phyloP scores from a whole-genome alignment of 177 flowering plant genomes.

The Tripterygium wilfordii region DNA sequence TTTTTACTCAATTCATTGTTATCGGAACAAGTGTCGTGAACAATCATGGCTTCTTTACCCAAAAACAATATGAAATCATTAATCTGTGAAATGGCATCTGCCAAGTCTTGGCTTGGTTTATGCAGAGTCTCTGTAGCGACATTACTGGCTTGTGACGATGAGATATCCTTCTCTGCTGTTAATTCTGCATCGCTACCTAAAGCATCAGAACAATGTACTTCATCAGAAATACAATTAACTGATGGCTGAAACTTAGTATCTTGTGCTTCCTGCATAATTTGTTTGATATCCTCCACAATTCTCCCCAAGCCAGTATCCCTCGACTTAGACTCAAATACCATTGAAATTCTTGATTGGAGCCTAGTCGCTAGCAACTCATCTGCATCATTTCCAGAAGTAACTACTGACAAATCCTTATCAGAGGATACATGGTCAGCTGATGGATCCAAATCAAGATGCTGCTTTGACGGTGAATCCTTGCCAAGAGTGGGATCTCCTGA shows the following conservation, averaged over 20 bases:
- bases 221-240: slow-evolving; percentile 21
- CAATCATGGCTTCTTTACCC: slow-evolving; percentile 55
- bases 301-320: slow-evolving; percentile 42
- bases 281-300: slow-evolving; percentile 49
- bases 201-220: slow-evolving; percentile 26
- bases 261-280: slow-evolving; percentile 41
- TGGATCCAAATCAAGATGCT: slow-evolving; percentile 12
- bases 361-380: slow-evolving; percentile 22
- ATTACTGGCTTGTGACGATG: slow-evolving; percentile 19
- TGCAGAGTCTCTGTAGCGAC: slow-evolving; percentile 11
- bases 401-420: slow-evolving; percentile 7
- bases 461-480: slow-evolving; percentile 21
- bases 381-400: slow-evolving; percentile 15
- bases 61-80: slow-evolving; percentile 58
- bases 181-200: slow-evolving; percentile 23
- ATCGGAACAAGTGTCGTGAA: slow-evolving; percentile 33
- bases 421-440: slow-evolving; percentile 8
- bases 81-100: slow-evolving; percentile 55
- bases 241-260: slow-evolving; percentile 29
- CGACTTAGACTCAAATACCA: slow-evolving; percentile 44
- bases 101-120: slow-evolving; percentile 31
- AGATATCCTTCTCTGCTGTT: slow-evolving; percentile 21
- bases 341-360: slow-evolving; percentile 49
- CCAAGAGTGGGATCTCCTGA: slow-evolving; percentile 16
- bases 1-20: slow-evolving; percentile 32